Evolutionary conservation across 2,329 filamentous ascomycete species (phyloP), one percentile per base, ranked within the genome.

Genomic region (Fusarium azukiicola): DNA sequence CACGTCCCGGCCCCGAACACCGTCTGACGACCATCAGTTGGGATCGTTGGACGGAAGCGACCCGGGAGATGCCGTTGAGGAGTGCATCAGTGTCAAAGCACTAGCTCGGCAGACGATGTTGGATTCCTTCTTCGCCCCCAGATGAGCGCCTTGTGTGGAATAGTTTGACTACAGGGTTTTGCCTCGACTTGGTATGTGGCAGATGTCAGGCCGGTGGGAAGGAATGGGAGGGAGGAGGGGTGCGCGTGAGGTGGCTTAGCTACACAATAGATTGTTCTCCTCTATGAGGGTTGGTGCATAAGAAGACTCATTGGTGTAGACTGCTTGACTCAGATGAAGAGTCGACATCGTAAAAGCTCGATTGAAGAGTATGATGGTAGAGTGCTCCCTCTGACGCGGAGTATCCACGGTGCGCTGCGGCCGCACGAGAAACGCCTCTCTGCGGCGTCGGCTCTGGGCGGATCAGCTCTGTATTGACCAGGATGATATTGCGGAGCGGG

Each of bases 391-490:
- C 72, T 87, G 16, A 87, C 85, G 17, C 74, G 72, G 71, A 86
- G 84, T 72, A 81, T 87, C 40, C 75, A 83, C 32, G 84, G 82
- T 49, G 86, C 85, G 32, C 79, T 87, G 36, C 73, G 67, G 21
- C 49, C 82, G 85, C 6, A 69, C 87, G 73, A 79, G 86, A 61
- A 78, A 80, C 50, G 56, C 79, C 23, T 79, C 79, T 17, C 38
- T 46, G 32, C 75, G 77, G 42, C 82, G 85, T 5, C 77, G 86
- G 42, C 79, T 88, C 11, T 88, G 87, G 87, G 84, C 87, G 6
- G 87, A 88, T 49, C 87, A 88, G 77, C 80, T 88, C 54, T 89
- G 87, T 77, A 88, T 89, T 71, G 87, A 89, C 71, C 87, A 88
- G 73, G 81, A 82, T 6, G 84, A 88, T 58, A 77, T 85, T 21